Percentiles rank a stretch among this genome's conserved stretches.
These are phyloP conservation scores for Salvia hispanica DNA, from an alignment of 257 asterid genomes.

Conservation along the genomic window DNA sequence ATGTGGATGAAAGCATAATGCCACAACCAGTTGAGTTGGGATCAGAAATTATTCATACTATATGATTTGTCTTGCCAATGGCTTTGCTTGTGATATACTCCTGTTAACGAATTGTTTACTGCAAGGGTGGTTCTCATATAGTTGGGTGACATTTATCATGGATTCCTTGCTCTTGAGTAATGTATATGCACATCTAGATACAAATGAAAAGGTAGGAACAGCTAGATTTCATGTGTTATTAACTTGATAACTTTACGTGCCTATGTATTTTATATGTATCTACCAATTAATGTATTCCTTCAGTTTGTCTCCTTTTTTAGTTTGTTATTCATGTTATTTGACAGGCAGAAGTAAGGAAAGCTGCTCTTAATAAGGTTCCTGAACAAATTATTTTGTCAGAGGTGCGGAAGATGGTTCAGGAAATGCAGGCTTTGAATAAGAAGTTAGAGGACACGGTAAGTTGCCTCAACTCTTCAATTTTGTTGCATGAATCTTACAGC, in stretches of 20 bases:
- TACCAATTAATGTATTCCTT: neutral
- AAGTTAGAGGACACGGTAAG: conserved; percentile 87
- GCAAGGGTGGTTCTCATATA: neutral
- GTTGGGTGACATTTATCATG: neutral
- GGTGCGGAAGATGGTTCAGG: conserved; percentile 84
- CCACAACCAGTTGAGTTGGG: neutral
- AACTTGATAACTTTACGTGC: neutral
- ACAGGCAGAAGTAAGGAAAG: conserved; percentile 70
- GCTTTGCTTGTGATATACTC: neutral
- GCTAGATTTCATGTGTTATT: neutral
- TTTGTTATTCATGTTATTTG: conserved; percentile 17
- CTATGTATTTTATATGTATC: neutral
- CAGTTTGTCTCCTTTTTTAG: neutral
- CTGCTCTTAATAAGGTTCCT: conserved; percentile 62
- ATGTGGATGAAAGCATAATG: neutral
- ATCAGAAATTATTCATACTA: neutral
- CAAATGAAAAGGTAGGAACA: neutral
- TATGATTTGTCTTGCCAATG: neutral
- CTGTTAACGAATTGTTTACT: neutral
- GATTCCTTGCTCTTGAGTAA: neutral
- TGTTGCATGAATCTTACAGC: neutral
- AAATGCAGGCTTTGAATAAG: conserved; percentile 84
- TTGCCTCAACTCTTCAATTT: conserved; percentile 24
- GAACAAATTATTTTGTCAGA: conserved; percentile 85
- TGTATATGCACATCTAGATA: neutral